Evolutionary conservation across 805 yeast genomes (phyloP), one percentile per base, ranked within the genome.

Genomic region (Ogataea nitratoaversa): DNA sequence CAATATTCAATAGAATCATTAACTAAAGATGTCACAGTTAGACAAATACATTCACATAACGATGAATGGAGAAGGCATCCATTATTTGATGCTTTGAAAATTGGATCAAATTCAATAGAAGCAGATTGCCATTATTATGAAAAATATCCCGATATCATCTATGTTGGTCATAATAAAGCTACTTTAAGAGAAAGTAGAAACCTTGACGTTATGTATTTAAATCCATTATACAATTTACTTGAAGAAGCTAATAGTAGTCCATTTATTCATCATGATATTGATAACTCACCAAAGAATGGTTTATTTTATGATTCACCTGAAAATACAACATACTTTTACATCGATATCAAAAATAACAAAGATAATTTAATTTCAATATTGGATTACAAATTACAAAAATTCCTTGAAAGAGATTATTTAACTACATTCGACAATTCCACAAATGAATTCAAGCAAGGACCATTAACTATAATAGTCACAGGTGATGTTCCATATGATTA

Each of bases 21-120:
- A 29, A 59, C 63, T 8, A 49, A 51, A 28, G 63, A 54, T 40
- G 56, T 54, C 8, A 20, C 42, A 8, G 38, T 57, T 5, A 41
- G 58, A 34, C 66, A 68, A 30, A 64, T 80, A 19, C 88, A 82
- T 53, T 78, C 85, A 1, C 88, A 82, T 54, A 82, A 82, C 52
- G 87, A 82, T 54, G 82, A 82, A 57, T 78, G 84, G 82, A 62
- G 87, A 50, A 43, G 53, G 3, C 51, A 63, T 4, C 87, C 87
- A 1, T 62, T 82, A 3, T 67, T 74, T 37, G 82, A 79, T 43
- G 87, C 86, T 0, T 55, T 70, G 11, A 49, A 55, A 4, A 45
- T 53, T 18, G 89, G 87, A 2, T 68, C 74, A 28, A 66, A 67
- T 32, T 74, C 83, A 36, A 67, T 81, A 1, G 89, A 82, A 58